Evolutionary conservation across 2,329 filamentous ascomycete genomes (phyloP).

Genomic region (Exophiala xenobiotica): DNA sequence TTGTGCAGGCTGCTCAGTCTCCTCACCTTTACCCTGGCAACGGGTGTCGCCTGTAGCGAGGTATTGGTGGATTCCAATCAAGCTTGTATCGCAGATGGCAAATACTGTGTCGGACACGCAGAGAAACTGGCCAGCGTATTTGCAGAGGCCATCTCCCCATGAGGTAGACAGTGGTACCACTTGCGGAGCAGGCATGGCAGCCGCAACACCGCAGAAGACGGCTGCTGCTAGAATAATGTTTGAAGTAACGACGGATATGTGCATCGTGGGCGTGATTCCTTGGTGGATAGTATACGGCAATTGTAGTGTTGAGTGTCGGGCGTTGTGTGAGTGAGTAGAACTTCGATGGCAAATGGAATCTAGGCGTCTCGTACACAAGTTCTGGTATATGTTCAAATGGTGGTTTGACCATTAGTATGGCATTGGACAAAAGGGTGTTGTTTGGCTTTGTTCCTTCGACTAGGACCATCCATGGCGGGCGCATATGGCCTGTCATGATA

Average conservation of each 20-base stretch:
- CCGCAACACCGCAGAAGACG: neutral
- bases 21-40: neutral
- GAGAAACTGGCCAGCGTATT: constrained; percentile 11
- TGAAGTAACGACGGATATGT: neutral
- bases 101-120: constrained; percentile 8
- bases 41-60: constrained; percentile 13
- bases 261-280: neutral
- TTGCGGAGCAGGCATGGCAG: neutral
- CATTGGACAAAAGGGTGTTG: no score
- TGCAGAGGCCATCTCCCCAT: neutral
- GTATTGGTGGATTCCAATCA: constrained; percentile 6
- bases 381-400: no score
- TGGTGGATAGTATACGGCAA: neutral
- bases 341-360: no score
- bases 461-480: no score
- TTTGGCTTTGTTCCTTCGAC: no score
- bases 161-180: neutral
- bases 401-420: no score
- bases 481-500: no score
- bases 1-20: no score
- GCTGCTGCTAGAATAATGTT: neutral
- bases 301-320: neutral
- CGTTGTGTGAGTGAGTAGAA: neutral
- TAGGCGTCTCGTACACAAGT: no score
- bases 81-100: constrained; percentile 9